Evolutionary conservation across 2,329 filamentous ascomycete species (phyloP).

Genomic region (Trichoderma sp.): DNA sequence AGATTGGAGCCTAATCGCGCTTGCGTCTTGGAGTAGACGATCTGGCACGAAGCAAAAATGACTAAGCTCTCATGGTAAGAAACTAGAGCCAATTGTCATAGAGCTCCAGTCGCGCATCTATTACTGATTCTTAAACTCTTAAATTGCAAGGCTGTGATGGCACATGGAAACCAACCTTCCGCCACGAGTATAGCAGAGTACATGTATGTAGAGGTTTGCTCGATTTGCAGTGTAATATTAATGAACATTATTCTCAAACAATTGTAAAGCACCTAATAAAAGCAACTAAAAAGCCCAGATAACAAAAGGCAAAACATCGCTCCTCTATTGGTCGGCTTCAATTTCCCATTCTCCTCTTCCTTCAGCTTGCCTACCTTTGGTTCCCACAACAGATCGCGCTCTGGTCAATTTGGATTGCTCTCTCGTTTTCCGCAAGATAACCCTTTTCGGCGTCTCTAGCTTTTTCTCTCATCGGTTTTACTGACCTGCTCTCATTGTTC

Average conservation of each 20-base stretch:
- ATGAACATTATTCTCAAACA: neutral
- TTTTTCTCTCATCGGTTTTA: neutral
- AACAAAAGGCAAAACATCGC: neutral
- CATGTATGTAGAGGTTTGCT: neutral
- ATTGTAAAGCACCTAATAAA: neutral
- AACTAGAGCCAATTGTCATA: neutral
- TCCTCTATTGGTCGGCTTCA: neutral
- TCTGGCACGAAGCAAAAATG: neutral
- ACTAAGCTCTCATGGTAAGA: neutral
- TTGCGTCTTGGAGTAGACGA: neutral
- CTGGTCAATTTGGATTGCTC: neutral
- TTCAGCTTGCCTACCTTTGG: neutral
- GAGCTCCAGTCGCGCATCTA: neutral
- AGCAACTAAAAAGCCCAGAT: neutral
- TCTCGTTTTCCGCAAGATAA: neutral
- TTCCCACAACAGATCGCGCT: neutral
- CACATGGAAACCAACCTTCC: neutral
- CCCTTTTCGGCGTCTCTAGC: neutral
- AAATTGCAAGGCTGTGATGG: neutral
- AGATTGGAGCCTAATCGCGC: neutral
- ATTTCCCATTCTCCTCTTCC: neutral
- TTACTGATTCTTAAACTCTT: neutral
- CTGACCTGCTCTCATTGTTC: neutral
- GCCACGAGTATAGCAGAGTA: neutral
- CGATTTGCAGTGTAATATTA: neutral